phyloP scores from a whole-genome alignment of 257 asterid species.

The Scutellaria baicalensis region DNA sequence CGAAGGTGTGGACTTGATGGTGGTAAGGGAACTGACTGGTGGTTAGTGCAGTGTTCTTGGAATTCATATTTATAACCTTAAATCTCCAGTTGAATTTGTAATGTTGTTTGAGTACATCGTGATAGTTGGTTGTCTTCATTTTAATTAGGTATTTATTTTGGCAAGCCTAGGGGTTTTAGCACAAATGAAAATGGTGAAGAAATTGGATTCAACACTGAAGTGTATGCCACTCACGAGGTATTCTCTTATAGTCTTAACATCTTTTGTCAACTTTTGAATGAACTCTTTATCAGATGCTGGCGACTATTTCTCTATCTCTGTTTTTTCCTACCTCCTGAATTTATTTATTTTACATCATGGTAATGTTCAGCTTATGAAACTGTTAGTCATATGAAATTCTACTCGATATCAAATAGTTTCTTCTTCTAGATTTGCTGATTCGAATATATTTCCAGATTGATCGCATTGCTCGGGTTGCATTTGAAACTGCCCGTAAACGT shows the following conservation, averaged over 20 bases:
- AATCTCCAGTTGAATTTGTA: constrained; percentile 5
- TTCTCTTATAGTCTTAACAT: constrained; percentile 3
- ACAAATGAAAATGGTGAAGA: constrained; percentile 79
- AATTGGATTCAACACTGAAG: constrained; percentile 91
- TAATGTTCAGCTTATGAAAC: background rate
- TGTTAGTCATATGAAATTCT: background rate
- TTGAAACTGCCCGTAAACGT: constrained; percentile 91
- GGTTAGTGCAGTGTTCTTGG: constrained; percentile 39
- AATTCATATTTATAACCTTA: background rate
- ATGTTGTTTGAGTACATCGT: background rate
- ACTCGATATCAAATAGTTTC: background rate
- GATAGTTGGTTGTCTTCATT: background rate
- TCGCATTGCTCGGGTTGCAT: constrained; percentile 95
- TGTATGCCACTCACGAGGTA: constrained; percentile 85
- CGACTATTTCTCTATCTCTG: background rate
- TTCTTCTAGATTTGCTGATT: background rate
- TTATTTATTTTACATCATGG: background rate
- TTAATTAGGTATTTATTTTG: constrained; percentile 81
- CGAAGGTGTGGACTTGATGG: constrained; percentile 98
- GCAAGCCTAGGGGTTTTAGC: constrained; percentile 89
- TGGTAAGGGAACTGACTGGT: constrained; percentile 97
- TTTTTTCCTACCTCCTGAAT: background rate
- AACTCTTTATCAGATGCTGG: background rate
- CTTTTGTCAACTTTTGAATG: background rate
- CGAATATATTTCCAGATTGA: constrained; percentile 56